Evolutionary conservation across 208 protist species (phyloP).

Genomic region (Phytomonas francai): DNA sequence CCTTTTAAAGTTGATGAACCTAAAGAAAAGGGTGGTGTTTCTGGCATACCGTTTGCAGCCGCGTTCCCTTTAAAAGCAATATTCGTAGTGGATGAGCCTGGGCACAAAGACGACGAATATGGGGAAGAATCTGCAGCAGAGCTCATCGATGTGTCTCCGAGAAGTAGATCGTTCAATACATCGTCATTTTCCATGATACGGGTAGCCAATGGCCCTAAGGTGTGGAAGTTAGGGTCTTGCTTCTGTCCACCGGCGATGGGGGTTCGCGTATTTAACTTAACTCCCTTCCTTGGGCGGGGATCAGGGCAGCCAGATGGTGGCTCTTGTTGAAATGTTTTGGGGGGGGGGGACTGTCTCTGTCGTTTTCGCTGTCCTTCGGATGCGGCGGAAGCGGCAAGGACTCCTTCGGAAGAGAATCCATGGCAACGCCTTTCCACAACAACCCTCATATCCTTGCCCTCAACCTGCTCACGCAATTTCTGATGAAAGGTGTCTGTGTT

Average conservation of each 20-base stretch:
- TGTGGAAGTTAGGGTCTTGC: neutral
- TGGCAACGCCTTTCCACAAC: neutral
- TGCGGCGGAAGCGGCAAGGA: neutral
- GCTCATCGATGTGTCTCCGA: neutral
- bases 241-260: neutral
- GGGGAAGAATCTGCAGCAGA: neutral
- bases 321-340: neutral
- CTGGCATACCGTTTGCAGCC: neutral
- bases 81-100: neutral
- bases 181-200: neutral
- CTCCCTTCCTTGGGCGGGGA: neutral
- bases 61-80: neutral
- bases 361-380: neutral
- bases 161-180: neutral
- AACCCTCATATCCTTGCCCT: neutral
- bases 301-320: neutral
- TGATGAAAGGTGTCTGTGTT: neutral
- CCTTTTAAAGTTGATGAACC: conserved; percentile 10
- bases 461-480: neutral
- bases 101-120: neutral
- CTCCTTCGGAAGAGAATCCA: neutral
- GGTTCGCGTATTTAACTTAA: neutral
- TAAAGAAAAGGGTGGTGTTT: neutral
- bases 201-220: neutral
- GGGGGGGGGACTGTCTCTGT: neutral